Evolutionary conservation across 2,329 filamentous ascomycete species (phyloP).

Genomic region (Chaetomium sp.): DNA sequence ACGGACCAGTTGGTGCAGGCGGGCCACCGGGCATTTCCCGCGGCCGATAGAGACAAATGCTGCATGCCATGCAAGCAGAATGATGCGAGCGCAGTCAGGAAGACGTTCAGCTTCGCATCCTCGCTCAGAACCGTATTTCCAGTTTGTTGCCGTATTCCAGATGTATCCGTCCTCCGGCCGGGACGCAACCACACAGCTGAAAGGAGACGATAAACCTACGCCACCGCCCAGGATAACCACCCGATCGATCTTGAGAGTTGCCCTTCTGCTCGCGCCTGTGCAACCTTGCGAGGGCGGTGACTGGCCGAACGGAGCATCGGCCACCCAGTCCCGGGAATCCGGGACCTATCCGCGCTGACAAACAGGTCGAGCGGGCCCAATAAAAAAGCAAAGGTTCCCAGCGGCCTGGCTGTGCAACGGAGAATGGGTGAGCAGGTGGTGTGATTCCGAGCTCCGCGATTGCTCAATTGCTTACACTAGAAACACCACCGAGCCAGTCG

Average conservation of each 20-base stretch:
- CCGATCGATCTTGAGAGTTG: too few relatives aligned
- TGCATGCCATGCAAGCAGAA: background rate
- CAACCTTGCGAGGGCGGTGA: too few relatives aligned
- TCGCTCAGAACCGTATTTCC: too few relatives aligned
- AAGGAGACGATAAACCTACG: too few relatives aligned
- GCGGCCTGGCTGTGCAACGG: background rate
- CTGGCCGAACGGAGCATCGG: too few relatives aligned
- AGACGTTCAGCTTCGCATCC: too few relatives aligned
- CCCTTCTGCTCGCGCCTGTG: too few relatives aligned
- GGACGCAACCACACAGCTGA: too few relatives aligned
- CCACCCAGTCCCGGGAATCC: background rate
- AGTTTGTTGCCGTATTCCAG: background rate
- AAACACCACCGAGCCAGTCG: conserved; percentile 5
- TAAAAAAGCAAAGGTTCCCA: conserved; percentile 2
- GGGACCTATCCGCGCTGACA: background rate
- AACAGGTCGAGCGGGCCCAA: background rate
- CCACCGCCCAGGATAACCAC: too few relatives aligned
- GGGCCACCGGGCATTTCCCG: background rate
- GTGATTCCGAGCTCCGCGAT: conserved; percentile 8
- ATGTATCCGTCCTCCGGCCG: too few relatives aligned
- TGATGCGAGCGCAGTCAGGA: background rate
- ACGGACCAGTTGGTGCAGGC: conserved; percentile 1
- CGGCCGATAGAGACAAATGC: background rate
- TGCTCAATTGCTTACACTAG: conserved; percentile 1
- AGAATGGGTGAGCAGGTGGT: background rate